A percentile compares a stretch with the other conserved stretches of the same genome.
These are phyloP conservation scores for Aspergillus nidulans DNA, from an alignment of 495 filamentous ascomycete genomes.

Conservation along the genomic window DNA sequence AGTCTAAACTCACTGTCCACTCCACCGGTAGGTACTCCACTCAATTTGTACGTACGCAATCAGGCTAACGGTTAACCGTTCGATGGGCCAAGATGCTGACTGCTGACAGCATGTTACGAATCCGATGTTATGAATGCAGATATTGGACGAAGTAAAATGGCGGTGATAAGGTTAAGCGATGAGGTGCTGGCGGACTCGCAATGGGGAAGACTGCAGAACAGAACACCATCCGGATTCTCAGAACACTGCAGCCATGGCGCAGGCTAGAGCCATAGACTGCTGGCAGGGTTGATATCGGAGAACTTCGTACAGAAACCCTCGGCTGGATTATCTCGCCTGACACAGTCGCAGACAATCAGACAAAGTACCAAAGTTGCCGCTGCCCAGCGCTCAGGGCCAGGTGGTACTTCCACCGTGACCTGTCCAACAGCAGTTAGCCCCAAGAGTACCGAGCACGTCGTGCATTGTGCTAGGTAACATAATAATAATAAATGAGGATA, in stretches of 20 bases:
- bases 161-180: neutral
- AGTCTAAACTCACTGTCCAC: too few species aligned
- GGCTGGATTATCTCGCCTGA: neutral
- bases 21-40: neutral
- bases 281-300: neutral
- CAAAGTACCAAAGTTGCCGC: neutral
- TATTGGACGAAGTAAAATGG: too few species aligned
- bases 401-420: neutral
- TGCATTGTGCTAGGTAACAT: neutral
- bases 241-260: neutral
- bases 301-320: neutral
- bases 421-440: too few species aligned
- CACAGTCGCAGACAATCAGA: neutral
- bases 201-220: neutral
- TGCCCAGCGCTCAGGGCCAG: too few species aligned
- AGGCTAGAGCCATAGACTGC: neutral
- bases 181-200: neutral
- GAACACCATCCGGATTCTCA: neutral
- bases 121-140: too few species aligned
- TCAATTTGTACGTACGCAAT: neutral
- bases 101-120: too few species aligned
- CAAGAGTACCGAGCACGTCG: neutral
- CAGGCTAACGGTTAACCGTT: too few species aligned
- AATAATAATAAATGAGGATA: neutral
- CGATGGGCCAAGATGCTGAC: neutral